phyloP scores from a whole-genome alignment of 345 rosid genomes.

The Sisymbrium altissimum region DNA sequence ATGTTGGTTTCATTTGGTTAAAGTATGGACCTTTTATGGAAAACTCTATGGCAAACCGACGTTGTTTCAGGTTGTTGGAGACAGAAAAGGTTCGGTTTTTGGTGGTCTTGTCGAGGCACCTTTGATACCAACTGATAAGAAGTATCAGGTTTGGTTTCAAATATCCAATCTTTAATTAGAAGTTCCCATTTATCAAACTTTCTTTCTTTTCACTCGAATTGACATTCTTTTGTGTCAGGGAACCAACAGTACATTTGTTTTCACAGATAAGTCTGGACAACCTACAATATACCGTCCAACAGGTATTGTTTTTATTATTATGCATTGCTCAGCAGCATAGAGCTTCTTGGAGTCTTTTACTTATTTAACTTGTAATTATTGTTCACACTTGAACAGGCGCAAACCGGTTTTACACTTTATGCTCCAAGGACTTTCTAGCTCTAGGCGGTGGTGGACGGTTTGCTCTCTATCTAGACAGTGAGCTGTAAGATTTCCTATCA shows the following conservation, averaged over 20 bases:
- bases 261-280: conserved; percentile 68
- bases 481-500: conserved; percentile 58
- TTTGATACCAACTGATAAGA: conserved; percentile 68
- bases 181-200: neutral
- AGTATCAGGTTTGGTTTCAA: conserved; percentile 64
- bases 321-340: neutral
- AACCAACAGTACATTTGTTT: conserved; percentile 82
- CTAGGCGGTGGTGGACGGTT: conserved; percentile 95
- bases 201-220: neutral
- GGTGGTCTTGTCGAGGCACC: conserved; percentile 98
- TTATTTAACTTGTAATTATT: neutral
- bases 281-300: conserved; percentile 74
- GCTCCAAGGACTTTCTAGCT: conserved; percentile 75
- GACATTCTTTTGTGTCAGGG: conserved; percentile 50
- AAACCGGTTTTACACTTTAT: conserved; percentile 86
- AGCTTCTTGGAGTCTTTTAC: neutral
- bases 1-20: neutral
- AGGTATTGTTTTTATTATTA: conserved; percentile 38
- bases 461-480: conserved; percentile 85
- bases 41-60: neutral
- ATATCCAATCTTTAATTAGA: conserved; percentile 8
- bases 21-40: neutral
- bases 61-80: conserved; percentile 76
- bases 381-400: conserved; percentile 57
- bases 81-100: conserved; percentile 83